phyloP scores from a whole-genome alignment of 306 rosid species.

The Begonia fuchsioides region DNA sequence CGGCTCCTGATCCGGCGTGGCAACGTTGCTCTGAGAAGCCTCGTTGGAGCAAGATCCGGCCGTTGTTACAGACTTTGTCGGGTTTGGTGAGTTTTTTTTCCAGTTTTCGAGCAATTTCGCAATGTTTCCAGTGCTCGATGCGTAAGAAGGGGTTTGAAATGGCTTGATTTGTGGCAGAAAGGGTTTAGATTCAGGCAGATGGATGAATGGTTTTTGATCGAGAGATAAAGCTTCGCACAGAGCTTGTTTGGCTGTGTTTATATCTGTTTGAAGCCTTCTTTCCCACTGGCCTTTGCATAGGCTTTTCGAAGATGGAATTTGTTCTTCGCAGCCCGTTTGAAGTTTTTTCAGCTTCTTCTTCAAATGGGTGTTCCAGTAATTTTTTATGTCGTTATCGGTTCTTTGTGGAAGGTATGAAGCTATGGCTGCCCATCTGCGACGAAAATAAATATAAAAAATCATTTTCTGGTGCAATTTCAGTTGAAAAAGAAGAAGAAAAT shows the following conservation, averaged over 20 bases:
- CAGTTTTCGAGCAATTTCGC: slow-evolving; percentile 57
- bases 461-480: too few relatives aligned
- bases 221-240: slow-evolving; percentile 73
- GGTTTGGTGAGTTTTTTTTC: slow-evolving; percentile 46
- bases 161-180: not conserved
- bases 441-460: too few relatives aligned
- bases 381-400: slow-evolving; percentile 54
- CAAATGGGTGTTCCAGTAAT: slow-evolving; percentile 60
- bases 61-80: slow-evolving; percentile 2
- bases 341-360: slow-evolving; percentile 32
- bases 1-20: too few relatives aligned
- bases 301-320: slow-evolving; percentile 11
- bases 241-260: slow-evolving; percentile 74
- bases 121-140: slow-evolving; percentile 67
- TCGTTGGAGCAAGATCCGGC: slow-evolving; percentile 31
- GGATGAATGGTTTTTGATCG: slow-evolving; percentile 8
- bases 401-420: slow-evolving; percentile 58
- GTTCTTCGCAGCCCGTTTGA: slow-evolving; percentile 11
- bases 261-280: slow-evolving; percentile 83
- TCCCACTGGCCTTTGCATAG: slow-evolving; percentile 81
- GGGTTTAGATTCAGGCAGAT: slow-evolving; percentile 14
- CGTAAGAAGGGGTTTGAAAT: slow-evolving; percentile 31
- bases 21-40: slow-evolving; percentile 28
- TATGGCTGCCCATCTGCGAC: slow-evolving; percentile 60
- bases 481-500: not conserved